Evolutionary conservation across 2,329 filamentous ascomycete genomes (phyloP).

Genomic region (Venturia effusa): DNA sequence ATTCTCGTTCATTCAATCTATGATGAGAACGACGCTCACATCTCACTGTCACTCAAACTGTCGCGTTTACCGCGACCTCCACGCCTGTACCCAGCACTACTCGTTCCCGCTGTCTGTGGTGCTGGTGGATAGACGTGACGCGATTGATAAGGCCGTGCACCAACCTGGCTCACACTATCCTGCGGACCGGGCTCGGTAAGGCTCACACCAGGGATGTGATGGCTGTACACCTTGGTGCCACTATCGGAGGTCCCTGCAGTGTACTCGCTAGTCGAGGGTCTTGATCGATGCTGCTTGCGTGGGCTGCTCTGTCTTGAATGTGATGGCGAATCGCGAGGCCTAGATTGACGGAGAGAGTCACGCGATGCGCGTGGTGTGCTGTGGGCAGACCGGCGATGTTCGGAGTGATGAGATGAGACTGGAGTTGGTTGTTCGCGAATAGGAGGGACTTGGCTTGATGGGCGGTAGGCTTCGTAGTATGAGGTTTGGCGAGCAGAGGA

Average conservation of each 20-base stretch:
- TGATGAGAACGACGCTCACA: background rate
- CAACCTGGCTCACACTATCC: conserved; percentile 30
- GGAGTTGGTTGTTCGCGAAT: conserved; percentile 9
- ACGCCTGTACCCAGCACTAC: conserved; percentile 7
- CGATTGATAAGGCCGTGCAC: conserved; percentile 14
- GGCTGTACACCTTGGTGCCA: conserved; percentile 45
- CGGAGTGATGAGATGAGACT: background rate
- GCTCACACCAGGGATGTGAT: conserved; percentile 45
- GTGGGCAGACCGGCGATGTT: background rate
- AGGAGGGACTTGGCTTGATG: conserved; percentile 1
- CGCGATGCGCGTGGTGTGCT: conserved; percentile 5
- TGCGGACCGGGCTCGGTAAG: conserved; percentile 24
- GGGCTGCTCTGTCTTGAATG: conserved; percentile 18
- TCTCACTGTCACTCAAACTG: conserved; percentile 8
- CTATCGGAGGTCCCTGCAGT: conserved; percentile 21
- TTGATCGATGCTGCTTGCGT: conserved; percentile 23
- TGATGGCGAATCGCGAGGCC: conserved; percentile 6
- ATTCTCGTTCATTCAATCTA: background rate
- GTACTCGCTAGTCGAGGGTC: conserved; percentile 30
- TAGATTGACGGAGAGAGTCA: background rate
- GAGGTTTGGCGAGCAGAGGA: conserved; percentile 17
- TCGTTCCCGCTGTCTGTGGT: background rate
- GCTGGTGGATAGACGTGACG: background rate
- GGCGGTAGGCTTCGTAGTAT: conserved; percentile 19
- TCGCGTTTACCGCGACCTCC: conserved; percentile 7